Evolutionary conservation across 225 moss, liverwort and hornwort genomes (phyloP).

Genomic region (Antitrichia curtipendula): DNA sequence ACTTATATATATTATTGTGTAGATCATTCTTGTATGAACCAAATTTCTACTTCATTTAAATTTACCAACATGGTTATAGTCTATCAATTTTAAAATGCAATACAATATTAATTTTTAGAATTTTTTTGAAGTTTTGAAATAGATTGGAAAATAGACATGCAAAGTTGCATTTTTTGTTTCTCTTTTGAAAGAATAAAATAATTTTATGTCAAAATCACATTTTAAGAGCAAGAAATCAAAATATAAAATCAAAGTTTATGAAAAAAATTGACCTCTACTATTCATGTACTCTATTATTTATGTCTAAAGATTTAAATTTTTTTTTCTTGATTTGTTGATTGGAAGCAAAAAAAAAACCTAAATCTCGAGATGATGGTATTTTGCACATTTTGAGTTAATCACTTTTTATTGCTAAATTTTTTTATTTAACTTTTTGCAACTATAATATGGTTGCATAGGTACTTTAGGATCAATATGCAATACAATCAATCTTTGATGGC

Average conservation of each 20-base stretch:
- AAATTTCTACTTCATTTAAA: background rate
- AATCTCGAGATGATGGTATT: background rate
- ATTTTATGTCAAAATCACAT: background rate
- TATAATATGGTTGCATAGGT: background rate
- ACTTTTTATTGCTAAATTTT: background rate
- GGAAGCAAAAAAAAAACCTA: background rate
- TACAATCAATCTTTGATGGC: background rate
- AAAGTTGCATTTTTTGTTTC: background rate
- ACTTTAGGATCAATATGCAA: background rate
- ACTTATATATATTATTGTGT: background rate
- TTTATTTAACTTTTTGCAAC: background rate
- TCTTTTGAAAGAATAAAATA: no score
- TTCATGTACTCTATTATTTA: background rate
- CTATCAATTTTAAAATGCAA: background rate
- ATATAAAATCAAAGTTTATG: background rate
- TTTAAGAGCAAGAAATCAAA: background rate
- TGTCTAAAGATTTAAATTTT: no score
- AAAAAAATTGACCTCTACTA: background rate
- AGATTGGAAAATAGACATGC: background rate
- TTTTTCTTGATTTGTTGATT: background rate
- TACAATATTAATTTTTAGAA: background rate
- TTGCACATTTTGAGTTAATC: rapidly evolving
- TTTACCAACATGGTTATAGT: background rate
- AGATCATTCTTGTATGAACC: background rate
- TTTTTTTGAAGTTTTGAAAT: background rate